Evolutionary conservation across 2,329 filamentous ascomycete genomes (phyloP), one percentile per base, ranked within the genome.

Genomic region (Fusarium hostae): DNA sequence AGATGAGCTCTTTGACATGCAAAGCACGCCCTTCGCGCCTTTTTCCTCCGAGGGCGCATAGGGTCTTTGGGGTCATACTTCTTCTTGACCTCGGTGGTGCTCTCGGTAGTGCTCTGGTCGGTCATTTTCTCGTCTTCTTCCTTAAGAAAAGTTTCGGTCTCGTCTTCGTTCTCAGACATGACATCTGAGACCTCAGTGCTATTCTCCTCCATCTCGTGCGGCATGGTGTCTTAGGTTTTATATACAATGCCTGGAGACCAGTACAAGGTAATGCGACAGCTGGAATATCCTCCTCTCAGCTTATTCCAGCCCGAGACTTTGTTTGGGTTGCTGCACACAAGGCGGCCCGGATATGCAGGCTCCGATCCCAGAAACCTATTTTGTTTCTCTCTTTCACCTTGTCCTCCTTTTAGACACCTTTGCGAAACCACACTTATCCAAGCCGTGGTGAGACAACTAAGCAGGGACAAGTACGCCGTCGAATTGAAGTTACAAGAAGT

Each of bases 1-100:
- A 99, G 86, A 88, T 99, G 96, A 71, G 96, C 96, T 82, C 95
- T 89, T 84, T 99, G 96, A 83, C 96, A 99, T 71, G 96, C 95
- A 88, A 92, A 97, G 82, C 96, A 99, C 63, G 96, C 96, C 81
- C 96, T 89, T 75, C 95, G 90, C 40, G 96, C 96, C 87, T 99
- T 99, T 86, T 98, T 99, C 78, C 96, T 90, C 75, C 95, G 88
- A 22, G 96, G 95, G 66, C 96, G 90, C 78, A 92, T 87, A 62
- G 95, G 95, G 80, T 99, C 96, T 82, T 98, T 98, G 62, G 94
- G 90, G 84, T 93, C 87, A 80, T 90, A 87, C 82, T 91, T 92
- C 82, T 92, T 92, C 82, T 90, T 90, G 63, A 84, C 81, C 76
- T 88, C 85, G 63, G 82, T 83, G 70, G 82, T 83, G 71, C 85